Conservation (phyloP, 306 rosid species). For the Corylus heterophylla region DNA sequence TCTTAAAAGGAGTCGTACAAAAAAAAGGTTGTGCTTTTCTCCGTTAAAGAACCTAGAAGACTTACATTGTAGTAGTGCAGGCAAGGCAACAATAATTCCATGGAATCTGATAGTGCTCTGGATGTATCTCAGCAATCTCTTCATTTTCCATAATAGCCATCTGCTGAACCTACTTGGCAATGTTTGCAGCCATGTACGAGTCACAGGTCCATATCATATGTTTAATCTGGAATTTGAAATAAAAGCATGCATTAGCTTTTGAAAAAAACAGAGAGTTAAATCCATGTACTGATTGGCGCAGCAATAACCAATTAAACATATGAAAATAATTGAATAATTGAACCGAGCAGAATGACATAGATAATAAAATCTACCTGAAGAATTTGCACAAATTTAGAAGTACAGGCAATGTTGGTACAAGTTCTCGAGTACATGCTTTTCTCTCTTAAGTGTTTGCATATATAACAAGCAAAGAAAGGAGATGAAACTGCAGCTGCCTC, state of each 20-base stretch:
- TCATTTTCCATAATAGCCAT: slow-evolving; percentile 82
- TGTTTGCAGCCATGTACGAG: slow-evolving; percentile 96
- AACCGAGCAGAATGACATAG: background rate
- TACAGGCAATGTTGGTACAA: slow-evolving; percentile 87
- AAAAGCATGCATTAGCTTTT: background rate
- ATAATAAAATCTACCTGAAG: slow-evolving; percentile 59
- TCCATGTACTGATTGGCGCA: slow-evolving; percentile 10
- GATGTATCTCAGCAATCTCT: slow-evolving; percentile 74
- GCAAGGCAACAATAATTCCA: slow-evolving; percentile 61
- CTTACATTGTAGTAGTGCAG: slow-evolving; percentile 68
- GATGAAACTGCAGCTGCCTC: slow-evolving; percentile 63
- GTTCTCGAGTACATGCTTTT: slow-evolving; percentile 82
- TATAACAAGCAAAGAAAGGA: slow-evolving; percentile 72
- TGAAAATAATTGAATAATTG: background rate
- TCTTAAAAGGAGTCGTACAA: background rate
- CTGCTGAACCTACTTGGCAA: slow-evolving; percentile 61
- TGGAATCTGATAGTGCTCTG: slow-evolving; percentile 60
- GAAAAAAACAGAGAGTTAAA: slow-evolving; percentile 7
- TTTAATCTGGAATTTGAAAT: slow-evolving; percentile 59
- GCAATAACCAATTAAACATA: slow-evolving; percentile 9
- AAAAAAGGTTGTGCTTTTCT: background rate
- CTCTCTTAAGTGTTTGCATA: slow-evolving; percentile 84
- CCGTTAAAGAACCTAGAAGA: background rate
- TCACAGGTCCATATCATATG: slow-evolving; percentile 87
- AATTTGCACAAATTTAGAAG: slow-evolving; percentile 88